Evolutionary conservation across 2,329 filamentous ascomycete genomes (phyloP).

Genomic region (Hymenoscyphus repandus): DNA sequence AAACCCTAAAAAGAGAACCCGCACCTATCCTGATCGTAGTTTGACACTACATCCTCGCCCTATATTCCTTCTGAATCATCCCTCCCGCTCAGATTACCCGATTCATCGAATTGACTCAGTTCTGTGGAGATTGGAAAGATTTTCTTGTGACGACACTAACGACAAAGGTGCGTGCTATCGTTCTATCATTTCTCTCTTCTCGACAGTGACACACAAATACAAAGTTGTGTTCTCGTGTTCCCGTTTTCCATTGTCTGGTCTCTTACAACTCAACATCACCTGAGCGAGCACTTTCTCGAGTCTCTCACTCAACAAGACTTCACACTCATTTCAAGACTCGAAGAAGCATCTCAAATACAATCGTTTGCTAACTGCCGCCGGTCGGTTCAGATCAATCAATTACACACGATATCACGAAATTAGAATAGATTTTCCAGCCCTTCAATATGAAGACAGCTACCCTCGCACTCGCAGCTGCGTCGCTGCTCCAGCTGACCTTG

Average conservation of each 20-base stretch:
- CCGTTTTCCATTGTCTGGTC: background rate
- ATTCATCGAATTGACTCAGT: background rate
- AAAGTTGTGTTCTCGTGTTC: background rate
- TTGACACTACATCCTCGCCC: background rate
- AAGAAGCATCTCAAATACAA: background rate
- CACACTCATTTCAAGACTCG: background rate
- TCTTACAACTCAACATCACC: background rate
- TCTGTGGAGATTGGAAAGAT: constrained; percentile 1
- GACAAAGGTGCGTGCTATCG: constrained; percentile 1
- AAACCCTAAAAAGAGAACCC: background rate
- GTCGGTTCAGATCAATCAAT: constrained; percentile 13
- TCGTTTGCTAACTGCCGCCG: constrained; percentile 18
- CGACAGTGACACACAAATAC: background rate
- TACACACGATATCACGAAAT: constrained; percentile 10
- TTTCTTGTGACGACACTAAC: background rate
- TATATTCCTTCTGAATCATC: constrained; percentile 1
- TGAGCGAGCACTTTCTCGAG: background rate
- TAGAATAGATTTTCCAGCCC: constrained; percentile 11
- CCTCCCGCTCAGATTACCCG: background rate
- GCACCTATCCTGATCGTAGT: background rate
- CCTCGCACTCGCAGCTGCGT: constrained; percentile 34
- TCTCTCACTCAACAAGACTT: background rate
- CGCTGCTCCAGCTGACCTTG: constrained; percentile 37
- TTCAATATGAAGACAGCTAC: constrained; percentile 41
- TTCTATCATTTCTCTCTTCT: background rate